Conservation (phyloP, 331 rosid genomes). For the Dryas integrifolia region DNA sequence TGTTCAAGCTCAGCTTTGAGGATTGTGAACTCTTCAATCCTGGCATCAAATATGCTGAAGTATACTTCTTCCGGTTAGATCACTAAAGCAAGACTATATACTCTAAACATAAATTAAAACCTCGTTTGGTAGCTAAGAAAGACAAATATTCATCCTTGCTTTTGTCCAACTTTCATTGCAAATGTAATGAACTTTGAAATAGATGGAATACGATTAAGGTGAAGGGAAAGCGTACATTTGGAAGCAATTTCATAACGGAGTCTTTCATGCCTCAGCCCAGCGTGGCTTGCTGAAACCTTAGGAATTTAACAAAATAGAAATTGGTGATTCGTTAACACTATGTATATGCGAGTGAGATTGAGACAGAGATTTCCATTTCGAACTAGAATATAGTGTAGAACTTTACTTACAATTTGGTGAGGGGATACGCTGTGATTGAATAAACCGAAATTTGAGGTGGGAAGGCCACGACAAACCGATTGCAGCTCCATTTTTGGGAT, state of each 20-base stretch:
- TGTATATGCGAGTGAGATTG: neutral
- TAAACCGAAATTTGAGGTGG: slow-evolving; percentile 33
- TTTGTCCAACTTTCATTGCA: no score
- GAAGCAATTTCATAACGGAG: slow-evolving; percentile 28
- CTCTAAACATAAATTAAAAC: neutral
- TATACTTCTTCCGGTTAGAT: neutral
- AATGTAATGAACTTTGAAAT: no score
- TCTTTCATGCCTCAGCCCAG: slow-evolving; percentile 30
- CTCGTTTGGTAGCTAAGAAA: neutral
- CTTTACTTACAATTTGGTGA: slow-evolving; percentile 39
- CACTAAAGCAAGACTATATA: neutral
- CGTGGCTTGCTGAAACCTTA: slow-evolving; percentile 28
- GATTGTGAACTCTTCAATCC: slow-evolving; percentile 39
- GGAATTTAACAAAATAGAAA: slow-evolving; percentile 14
- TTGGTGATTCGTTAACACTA: neutral
- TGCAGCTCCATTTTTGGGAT: slow-evolving; percentile 47
- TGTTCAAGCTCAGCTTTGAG: slow-evolving; percentile 27
- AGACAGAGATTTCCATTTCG: neutral
- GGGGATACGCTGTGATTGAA: slow-evolving; percentile 24
- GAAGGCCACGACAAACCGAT: slow-evolving; percentile 53
- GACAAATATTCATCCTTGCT: neutral
- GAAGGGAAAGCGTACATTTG: slow-evolving; percentile 40
- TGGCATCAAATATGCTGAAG: slow-evolving; percentile 24
- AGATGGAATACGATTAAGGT: neutral
- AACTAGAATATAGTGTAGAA: slow-evolving; percentile 4